Percentiles rank a stretch among this genome's conserved stretches.
phyloP scores from a whole-genome alignment of 2,329 filamentous ascomycete genomes.

The Fusarium humuli region DNA sequence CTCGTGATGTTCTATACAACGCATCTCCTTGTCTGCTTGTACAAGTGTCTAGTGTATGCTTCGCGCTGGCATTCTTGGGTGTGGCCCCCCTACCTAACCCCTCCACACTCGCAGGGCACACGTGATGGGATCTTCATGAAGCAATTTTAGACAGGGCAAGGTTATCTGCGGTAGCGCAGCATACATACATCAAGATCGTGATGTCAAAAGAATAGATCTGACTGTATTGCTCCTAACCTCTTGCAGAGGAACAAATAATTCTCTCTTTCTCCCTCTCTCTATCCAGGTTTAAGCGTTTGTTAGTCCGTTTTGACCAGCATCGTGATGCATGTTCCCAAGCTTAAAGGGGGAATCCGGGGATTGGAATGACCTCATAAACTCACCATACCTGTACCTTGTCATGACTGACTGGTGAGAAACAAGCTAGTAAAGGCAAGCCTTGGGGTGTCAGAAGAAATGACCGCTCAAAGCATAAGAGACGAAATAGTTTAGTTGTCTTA shows the following conservation, averaged over 20 bases:
- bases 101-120: conserved; percentile 36
- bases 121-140: conserved; percentile 47
- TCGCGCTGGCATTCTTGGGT: conserved; percentile 22
- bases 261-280: neutral
- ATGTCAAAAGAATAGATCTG: conserved; percentile 14
- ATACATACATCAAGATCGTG: neutral
- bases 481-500: no score
- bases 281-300: neutral
- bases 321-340: conserved; percentile 10
- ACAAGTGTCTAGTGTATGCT: conserved; percentile 10
- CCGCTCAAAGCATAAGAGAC: no score
- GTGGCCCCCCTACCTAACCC: conserved; percentile 22
- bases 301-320: conserved; percentile 11
- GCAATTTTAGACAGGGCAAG: conserved; percentile 39
- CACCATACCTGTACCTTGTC: conserved; percentile 6
- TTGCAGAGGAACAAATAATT: conserved; percentile 2
- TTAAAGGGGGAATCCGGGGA: conserved; percentile 34
- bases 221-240: conserved; percentile 11
- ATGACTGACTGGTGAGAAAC: conserved; percentile 22
- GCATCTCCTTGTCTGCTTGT: neutral
- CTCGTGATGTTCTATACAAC: neutral
- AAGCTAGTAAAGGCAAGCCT: conserved; percentile 10
- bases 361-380: conserved; percentile 39
- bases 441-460: no score
- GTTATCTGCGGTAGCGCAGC: conserved; percentile 25